phyloP scores from a whole-genome alignment of 352 stramenopile genomes.

The Globisporangium orthogonon region DNA sequence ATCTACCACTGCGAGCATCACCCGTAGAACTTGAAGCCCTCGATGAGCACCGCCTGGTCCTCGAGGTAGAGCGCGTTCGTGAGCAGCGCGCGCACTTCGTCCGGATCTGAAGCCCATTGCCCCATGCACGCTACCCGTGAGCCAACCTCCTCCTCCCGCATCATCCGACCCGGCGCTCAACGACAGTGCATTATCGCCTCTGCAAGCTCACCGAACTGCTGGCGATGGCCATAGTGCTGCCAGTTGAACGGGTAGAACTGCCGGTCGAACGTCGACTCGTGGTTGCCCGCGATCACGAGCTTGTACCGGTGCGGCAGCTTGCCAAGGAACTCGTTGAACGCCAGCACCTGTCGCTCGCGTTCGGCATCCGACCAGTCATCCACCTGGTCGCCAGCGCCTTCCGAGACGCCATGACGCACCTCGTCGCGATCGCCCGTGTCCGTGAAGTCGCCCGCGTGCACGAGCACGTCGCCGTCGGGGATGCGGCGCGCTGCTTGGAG shows the following conservation, averaged over 20 bases:
- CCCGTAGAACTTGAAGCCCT: slow-evolving; percentile 75
- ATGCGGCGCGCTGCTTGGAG: slow-evolving; percentile 37
- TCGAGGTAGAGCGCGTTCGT: slow-evolving; percentile 76
- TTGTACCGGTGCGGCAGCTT: slow-evolving; percentile 70
- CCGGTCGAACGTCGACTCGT: slow-evolving; percentile 76
- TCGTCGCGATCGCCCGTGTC: slow-evolving; percentile 38
- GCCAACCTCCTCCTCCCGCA: background rate
- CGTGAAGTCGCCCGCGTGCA: slow-evolving; percentile 79
- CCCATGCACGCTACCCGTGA: background rate
- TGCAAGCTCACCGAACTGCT: slow-evolving; percentile 34
- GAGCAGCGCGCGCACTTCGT: slow-evolving; percentile 63
- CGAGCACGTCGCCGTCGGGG: slow-evolving; percentile 57
- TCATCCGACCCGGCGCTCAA: no score
- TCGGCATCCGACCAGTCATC: background rate
- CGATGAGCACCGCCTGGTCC: slow-evolving; percentile 63
- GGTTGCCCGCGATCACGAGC: slow-evolving; percentile 75
- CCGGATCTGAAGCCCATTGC: slow-evolving; percentile 24
- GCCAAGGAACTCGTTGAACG: slow-evolving; percentile 67
- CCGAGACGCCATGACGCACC: slow-evolving; percentile 6
- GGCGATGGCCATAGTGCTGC: slow-evolving; percentile 62
- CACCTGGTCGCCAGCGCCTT: background rate
- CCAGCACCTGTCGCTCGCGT: slow-evolving; percentile 18
- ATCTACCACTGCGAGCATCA: slow-evolving; percentile 5
- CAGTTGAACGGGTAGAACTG: slow-evolving; percentile 63
- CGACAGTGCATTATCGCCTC: background rate